phyloP scores from a whole-genome alignment of 352 stramenopile species.

The Pythium chondricola region DNA sequence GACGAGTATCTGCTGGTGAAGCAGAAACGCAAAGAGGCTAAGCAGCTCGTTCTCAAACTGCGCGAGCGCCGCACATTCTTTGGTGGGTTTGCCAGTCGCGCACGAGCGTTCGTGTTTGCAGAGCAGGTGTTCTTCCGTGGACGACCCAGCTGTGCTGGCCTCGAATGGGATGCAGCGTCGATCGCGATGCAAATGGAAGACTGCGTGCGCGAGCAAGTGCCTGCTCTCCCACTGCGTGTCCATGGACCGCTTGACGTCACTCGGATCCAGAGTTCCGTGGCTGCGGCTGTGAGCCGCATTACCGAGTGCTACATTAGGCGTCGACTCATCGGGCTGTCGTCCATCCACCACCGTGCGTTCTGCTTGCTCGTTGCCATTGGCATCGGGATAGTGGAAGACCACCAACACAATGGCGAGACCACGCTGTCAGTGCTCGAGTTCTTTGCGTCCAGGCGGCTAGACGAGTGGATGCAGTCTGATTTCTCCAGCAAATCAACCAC shows the following conservation, averaged over 20 bases:
- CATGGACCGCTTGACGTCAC: background rate
- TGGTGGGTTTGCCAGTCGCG: background rate
- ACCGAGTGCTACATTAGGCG: background rate
- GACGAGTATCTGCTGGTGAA: conserved; percentile 4
- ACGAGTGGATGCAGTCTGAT: background rate
- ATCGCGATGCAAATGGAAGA: conserved; percentile 3
- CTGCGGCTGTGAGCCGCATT: background rate
- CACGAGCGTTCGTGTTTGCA: background rate
- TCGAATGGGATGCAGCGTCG: conserved; percentile 2
- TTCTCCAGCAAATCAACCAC: background rate
- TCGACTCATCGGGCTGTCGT: background rate
- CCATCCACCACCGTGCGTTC: background rate
- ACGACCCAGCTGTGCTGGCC: too few relatives aligned
- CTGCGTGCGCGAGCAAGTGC: background rate
- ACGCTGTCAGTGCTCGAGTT: too few relatives aligned
- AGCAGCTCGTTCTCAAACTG: conserved; percentile 1
- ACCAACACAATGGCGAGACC: background rate
- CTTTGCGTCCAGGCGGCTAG: too few relatives aligned
- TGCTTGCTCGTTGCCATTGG: background rate
- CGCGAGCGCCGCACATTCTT: background rate
- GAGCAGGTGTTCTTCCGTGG: conserved; percentile 4
- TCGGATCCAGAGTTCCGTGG: background rate
- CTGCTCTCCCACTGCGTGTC: background rate
- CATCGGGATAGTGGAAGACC: background rate
- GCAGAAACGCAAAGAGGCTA: conserved; percentile 1